Base-by-base conservation (phyloP, 75 land plant species). In the Sequoiadendron giganteum region DNA sequence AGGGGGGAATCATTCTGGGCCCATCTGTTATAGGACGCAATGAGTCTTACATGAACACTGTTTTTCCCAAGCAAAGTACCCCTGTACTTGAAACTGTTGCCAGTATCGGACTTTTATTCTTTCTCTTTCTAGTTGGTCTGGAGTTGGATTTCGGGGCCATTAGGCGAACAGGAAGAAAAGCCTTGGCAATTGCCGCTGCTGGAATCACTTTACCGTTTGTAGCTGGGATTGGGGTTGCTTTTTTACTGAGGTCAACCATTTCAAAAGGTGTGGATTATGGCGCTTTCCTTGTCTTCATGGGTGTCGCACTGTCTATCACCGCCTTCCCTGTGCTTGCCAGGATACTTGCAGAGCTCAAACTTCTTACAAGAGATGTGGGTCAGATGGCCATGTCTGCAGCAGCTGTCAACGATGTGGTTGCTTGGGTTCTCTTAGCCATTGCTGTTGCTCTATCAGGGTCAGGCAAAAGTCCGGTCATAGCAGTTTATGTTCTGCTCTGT, bases 271-370 rank as follows among this genome's bases (percentile, higher is more conserved):
- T 90, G 25, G 65, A 80, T 13, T 89, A 80, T 30, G 86, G 82
- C 14, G 79, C 96, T 34, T 96, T 95, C 87, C 93, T 95, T 56
- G 92, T 96, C 28, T 96, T 96, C 93, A 95, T 95, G 94, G 98
- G 97, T 18, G 98, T 96, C 6, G 94, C 98, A 21, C 90, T 96
- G 78, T 96, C 98, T 47, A 94, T 96, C 76, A 96, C 98, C 32
- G 98, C 98, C 21, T 95, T 96, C 86, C 98, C 98, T 54, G 96
- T 96, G 42, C 93, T 96, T 43, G 98, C 98, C 30, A 92, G 98
- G 19, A 96, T 96, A 54, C 92, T 96, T 7, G 98, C 98, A 21
- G 98, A 96, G 91, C 93, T 96, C 14, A 95, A 93, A 88, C 95
- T 97, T 36, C 93, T 97, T 85, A 97, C 95, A 80, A 97, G 97